Evolutionary conservation across 2,329 filamentous ascomycete species (phyloP).

Genomic region (Penicillium frequentans): DNA sequence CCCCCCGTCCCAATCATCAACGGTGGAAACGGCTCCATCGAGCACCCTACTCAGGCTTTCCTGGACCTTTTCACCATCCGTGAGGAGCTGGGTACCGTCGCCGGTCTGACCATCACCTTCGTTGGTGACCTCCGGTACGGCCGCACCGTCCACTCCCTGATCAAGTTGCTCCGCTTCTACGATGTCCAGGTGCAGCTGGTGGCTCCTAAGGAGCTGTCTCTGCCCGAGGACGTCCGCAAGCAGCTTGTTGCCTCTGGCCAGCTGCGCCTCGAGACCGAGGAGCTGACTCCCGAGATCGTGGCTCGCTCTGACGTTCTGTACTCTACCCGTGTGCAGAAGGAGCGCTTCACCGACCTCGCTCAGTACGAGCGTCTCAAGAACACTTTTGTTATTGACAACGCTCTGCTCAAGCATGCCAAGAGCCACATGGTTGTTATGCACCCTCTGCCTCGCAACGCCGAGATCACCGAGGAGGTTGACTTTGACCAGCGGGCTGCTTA

Average conservation of each 20-base stretch:
- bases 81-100: constrained; percentile 93
- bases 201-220: constrained; percentile 72
- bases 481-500: constrained; percentile 96
- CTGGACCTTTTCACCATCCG: constrained; percentile 97
- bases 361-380: constrained; percentile 89
- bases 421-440: constrained; percentile 92
- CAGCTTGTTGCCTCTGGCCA: constrained; percentile 73
- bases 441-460: constrained; percentile 87
- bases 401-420: constrained; percentile 88
- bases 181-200: constrained; percentile 92
- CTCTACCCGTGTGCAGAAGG: constrained; percentile 95
- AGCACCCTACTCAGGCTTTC: constrained; percentile 97
- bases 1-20: constrained; percentile 90
- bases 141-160: constrained; percentile 89
- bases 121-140: constrained; percentile 90
- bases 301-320: constrained; percentile 88
- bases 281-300: constrained; percentile 83
- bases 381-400: constrained; percentile 85
- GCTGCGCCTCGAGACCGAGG: constrained; percentile 71
- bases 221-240: constrained; percentile 74
- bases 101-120: constrained; percentile 94
- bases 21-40: constrained; percentile 90
- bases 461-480: constrained; percentile 94
- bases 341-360: constrained; percentile 79
- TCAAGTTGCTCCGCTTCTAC: constrained; percentile 93